Percentiles rank a stretch among this genome's conserved stretches.
These are phyloP conservation scores for Mitragyna speciosa DNA, from an alignment of 257 asterid genomes.

Conservation along the genomic window DNA sequence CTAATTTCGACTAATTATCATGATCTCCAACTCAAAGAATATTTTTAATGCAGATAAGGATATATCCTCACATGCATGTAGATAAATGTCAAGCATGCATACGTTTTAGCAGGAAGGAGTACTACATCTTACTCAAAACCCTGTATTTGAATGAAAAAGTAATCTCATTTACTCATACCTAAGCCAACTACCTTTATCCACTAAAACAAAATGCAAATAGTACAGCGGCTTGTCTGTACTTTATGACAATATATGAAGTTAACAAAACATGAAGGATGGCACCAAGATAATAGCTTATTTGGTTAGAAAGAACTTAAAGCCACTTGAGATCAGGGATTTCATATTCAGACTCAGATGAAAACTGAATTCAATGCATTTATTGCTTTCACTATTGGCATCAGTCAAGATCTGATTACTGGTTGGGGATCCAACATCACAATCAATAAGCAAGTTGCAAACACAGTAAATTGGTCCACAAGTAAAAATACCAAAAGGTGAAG, in stretches of 20 bases:
- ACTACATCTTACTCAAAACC: background rate
- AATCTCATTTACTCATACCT: background rate
- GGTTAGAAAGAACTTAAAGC: background rate
- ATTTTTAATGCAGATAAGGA: background rate
- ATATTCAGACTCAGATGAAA: conserved; percentile 2
- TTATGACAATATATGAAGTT: background rate
- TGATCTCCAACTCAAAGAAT: background rate
- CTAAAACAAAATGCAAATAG: background rate
- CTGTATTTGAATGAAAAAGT: background rate
- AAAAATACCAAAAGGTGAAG: background rate
- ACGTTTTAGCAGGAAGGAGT: background rate
- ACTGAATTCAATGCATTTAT: background rate
- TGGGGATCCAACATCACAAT: background rate
- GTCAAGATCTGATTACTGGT: background rate
- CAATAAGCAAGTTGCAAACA: background rate
- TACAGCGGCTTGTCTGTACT: background rate
- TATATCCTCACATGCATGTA: background rate
- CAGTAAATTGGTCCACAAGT: background rate
- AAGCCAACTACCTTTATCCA: background rate
- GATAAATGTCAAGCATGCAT: background rate
- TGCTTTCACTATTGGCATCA: background rate
- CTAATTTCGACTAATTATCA: background rate
- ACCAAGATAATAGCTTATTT: background rate
- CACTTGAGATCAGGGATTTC: background rate
- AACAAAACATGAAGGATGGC: background rate